Evolutionary conservation across 2,329 filamentous ascomycete genomes (phyloP), one percentile per base, ranked within the genome.

Genomic region (Claviceps capensis): DNA sequence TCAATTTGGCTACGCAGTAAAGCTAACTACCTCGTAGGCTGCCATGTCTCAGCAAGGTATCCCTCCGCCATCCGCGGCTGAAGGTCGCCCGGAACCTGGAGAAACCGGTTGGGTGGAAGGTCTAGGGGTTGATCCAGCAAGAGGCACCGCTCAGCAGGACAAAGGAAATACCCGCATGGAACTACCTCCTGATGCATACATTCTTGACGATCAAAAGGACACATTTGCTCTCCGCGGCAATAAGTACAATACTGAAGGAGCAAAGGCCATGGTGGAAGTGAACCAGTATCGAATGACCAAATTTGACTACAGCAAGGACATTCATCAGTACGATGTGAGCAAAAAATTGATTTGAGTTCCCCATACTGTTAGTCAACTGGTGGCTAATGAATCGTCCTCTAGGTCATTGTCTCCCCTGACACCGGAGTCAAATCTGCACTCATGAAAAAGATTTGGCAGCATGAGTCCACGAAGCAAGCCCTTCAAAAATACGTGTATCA

Each of bases 291-390:
- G 81, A 0, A 82, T 96, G 51, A 67, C 65, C 0, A 67, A 71
- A 9, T 79, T 82, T 41, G 62, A 69, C 52, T 81, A 81, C 0
- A 73, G 66, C 2, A 76, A 72, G 13, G 77, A 79, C 0, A 78
- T 96, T 22, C 82, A 82, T 56, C 90, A 96, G 63, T 97, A 91
- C 59, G 88, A 95, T 69, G 86, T 90, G 70, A 76, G 85, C 76
- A 49, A 13, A 14, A 49, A 13, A 14, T 4, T 16, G 5, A 36
- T 14, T 34, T 45, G 5, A 36, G 19, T 34, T 45, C 2, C 19
- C 7, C 3, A n/a, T 11, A 8, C 3, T 8, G 22, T 9, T 36
- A 4, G 34, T 38, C 13, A 11, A 30, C 22, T 26, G 19, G 8
- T 7, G 11, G 11, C 45, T 47, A 16, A 46, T 6, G n/a, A 38